Conservation (phyloP, 2,329 filamentous ascomycete species). For the Endoconidiophora laricicola region DNA sequence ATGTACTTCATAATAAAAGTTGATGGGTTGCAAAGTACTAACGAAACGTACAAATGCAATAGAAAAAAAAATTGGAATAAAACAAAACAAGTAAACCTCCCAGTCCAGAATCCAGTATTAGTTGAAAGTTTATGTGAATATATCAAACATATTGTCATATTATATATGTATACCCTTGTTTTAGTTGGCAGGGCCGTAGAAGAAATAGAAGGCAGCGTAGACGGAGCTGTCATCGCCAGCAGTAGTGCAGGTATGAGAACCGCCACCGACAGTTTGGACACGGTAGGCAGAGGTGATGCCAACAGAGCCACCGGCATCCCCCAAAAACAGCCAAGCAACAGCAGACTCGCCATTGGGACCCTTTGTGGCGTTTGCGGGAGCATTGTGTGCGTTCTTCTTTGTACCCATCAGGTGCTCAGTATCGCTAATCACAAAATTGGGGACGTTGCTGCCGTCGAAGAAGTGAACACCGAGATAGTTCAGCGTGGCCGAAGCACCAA, state of each 20-base stretch:
- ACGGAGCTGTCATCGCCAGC: slow-evolving; percentile 27
- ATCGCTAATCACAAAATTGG: slow-evolving; percentile 41
- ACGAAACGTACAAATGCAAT: not conserved
- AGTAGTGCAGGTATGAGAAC: slow-evolving; percentile 16
- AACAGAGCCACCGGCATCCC: slow-evolving; percentile 8
- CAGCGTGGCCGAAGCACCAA: slow-evolving; percentile 19
- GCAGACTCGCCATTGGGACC: slow-evolving; percentile 7
- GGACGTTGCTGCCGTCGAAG: slow-evolving; percentile 38
- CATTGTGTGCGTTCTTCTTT: slow-evolving; percentile 28
- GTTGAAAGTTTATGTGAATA: not conserved
- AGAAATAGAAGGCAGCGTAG: slow-evolving; percentile 43
- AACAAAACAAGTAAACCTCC: not conserved
- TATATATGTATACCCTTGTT: not conserved
- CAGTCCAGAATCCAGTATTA: not conserved
- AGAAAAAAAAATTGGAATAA: not conserved
- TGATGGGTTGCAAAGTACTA: not conserved
- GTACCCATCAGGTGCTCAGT: slow-evolving; percentile 26
- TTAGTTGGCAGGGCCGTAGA: slow-evolving; percentile 25
- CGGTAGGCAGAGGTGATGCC: slow-evolving; percentile 6
- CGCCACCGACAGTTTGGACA: slow-evolving; percentile 10
- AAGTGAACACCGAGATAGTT: slow-evolving; percentile 47
- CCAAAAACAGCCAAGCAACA: slow-evolving; percentile 7
- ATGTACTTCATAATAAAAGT: too few species aligned
- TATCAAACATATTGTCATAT: not conserved
- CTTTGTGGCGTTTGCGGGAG: not conserved